These are phyloP conservation scores for Pisolithus marmoratus DNA, from an alignment of 768 basidiomycete genomes.

Conservation along the genomic window DNA sequence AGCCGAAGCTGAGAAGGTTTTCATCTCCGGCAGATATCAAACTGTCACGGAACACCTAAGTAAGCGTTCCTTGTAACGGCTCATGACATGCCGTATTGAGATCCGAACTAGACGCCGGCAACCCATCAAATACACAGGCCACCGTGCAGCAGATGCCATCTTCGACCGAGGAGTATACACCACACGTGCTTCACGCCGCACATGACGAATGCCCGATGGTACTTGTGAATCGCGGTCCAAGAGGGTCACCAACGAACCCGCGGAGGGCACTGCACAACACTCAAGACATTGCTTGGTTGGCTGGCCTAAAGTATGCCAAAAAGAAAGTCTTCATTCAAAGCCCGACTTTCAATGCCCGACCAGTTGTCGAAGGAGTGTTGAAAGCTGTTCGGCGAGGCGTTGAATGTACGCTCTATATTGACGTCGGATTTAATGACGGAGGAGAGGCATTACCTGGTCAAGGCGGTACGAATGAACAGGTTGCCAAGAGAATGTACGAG, in stretches of 20 bases:
- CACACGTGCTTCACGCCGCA: slow-evolving; percentile 54
- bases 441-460: slow-evolving; percentile 62
- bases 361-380: slow-evolving; percentile 53
- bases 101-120: slow-evolving; percentile 24
- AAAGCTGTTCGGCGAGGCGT: slow-evolving; percentile 58
- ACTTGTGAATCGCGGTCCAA: slow-evolving; percentile 57
- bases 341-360: slow-evolving; percentile 64
- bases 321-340: slow-evolving; percentile 69
- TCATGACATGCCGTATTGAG: slow-evolving; percentile 7
- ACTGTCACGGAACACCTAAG: slow-evolving; percentile 38
- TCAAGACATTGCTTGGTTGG: slow-evolving; percentile 66
- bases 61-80: slow-evolving; percentile 9
- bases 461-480: slow-evolving; percentile 70
- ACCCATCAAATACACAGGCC: slow-evolving; percentile 29
- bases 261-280: slow-evolving; percentile 41
- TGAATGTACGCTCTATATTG: slow-evolving; percentile 53
- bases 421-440: slow-evolving; percentile 51
- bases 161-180: slow-evolving; percentile 46
- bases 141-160: slow-evolving; percentile 18
- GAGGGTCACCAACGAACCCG: slow-evolving; percentile 46
- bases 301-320: slow-evolving; percentile 53
- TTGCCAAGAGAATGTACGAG: slow-evolving; percentile 53
- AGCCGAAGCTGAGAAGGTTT: slow-evolving; percentile 9
- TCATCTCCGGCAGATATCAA: slow-evolving; percentile 29
- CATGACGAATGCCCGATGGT: slow-evolving; percentile 59